Base-by-base conservation (phyloP, 2,329 filamentous ascomycete genomes). In the Stemphylium lycopersici region DNA sequence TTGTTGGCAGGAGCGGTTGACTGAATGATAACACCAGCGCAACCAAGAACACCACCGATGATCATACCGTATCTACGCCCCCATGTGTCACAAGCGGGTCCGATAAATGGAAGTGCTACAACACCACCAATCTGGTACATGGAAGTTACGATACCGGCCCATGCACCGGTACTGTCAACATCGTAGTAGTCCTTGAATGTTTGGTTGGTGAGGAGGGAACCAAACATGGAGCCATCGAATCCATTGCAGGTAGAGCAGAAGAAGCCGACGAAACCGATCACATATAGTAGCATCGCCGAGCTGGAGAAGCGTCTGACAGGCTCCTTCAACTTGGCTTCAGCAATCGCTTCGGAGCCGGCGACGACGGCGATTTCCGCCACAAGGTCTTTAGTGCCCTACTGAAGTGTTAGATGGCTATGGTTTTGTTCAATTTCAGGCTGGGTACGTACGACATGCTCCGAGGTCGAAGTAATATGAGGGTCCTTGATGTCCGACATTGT, bases 141-240 rank as follows among this genome's bases (percentile, higher is more conserved):
- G 48, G 78, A 74, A 1, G 76, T 74, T 26, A 78, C 75, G 24
- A 80, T 69, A 41, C 75, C 78, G 8, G 77, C 74, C 77, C 78
- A 78, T 20, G 73, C 73, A 24, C 79, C 79, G 12, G 71, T 70
- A 42, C 74, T 74, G 11, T 67, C 61, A 26, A 75, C 78, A 32
- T 77, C 56, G 67, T 79, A 81, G 61, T 76, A 77, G 4, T 70
- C 59, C 33, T 76, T 67, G 69, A 80, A 81, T 13, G 64, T 58
- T 24, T 72, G 73, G 71, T 84, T 84, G 34, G 79, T 59, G 29
- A 61, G 56, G 20, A 84, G 69, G 32, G 79, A 79, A 52, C 80
- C 80, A 63, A 85, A 82, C 44, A 87, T 77, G 24, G 80, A 83
- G 33, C 83, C 83, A 59, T 87, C 84, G 58, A 82, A 86, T 24